Base-by-base conservation (phyloP, 2,329 filamentous ascomycete genomes). In the Neofusicoccum sp. region DNA sequence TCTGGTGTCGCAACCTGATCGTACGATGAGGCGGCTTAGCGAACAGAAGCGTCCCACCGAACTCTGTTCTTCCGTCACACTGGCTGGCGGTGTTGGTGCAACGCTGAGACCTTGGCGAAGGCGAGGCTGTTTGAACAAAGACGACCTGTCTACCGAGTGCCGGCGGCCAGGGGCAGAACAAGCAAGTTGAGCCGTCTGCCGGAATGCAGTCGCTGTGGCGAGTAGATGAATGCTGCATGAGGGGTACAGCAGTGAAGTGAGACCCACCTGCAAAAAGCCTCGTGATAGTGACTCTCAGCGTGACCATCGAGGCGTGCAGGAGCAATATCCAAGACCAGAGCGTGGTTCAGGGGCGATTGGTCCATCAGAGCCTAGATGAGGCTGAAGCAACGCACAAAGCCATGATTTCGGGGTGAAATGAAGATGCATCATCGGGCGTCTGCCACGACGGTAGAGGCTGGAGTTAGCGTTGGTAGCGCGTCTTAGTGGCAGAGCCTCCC, bases 151-250 rank as follows among this genome's bases (percentile, higher is more conserved):
- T 22, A 22, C 22, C 22, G 22, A 22, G 22, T 22, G 22, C 22
- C 22, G 16, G 11, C 36, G 34, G 8, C 34, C 16, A 12, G 3
- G 3, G 12, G 29, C 28, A 28, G 52, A 39, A 33, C 9, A 8
- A 6, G 22, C 11, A 5, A 22, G 34, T 44, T 36, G 16, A 36
- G 50, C 22, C 9, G 41, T 5, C 33, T 3, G 9, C 28, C 12
- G n/a, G 22, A 2, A 22, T 56, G 52, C 52, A 56, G 52, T 16
- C 12, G 37, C 14, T 41, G 52, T 56, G 52, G 37, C 54, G 41
- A 45, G 29, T 56, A 56, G 52, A 56, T 22, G 52, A 56, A 39
- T 22, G 39, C 52, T 58, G 54, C 54, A 58, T 58, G 54, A 50
- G 31, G 48, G n/a, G 48, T 28, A 45, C 54, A 31, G 52, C 34